These are phyloP conservation scores for Arthrinium puccinioides DNA, from an alignment of 2,329 filamentous ascomycete species.

Conservation along the genomic window DNA sequence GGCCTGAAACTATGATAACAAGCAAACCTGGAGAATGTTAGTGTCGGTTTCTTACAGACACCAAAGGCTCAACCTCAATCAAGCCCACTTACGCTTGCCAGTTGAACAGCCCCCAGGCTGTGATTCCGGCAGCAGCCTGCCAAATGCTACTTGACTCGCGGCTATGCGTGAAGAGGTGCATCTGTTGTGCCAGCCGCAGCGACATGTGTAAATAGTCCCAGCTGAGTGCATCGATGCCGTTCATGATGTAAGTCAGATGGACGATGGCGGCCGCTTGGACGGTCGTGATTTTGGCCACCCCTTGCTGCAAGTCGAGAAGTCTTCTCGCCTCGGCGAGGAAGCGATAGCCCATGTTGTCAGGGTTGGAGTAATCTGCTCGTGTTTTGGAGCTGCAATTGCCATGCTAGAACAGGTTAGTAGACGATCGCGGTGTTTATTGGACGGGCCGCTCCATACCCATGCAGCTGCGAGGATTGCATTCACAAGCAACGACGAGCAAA, in stretches of 20 bases:
- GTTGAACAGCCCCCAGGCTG: conserved; percentile 28
- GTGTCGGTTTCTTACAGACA: background rate
- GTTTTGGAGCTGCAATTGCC: conserved; percentile 17
- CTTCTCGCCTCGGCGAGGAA: conserved; percentile 31
- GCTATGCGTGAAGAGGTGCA: conserved; percentile 14
- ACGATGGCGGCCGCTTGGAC: conserved; percentile 27
- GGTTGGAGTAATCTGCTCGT: conserved; percentile 29
- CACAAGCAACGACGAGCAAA: conserved; percentile 8
- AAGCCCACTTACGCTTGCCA: conserved; percentile 20
- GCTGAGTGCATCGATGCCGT: conserved; percentile 17
- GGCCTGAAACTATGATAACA: conserved; percentile 15
- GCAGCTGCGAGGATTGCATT: conserved; percentile 17
- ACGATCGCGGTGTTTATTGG: background rate
- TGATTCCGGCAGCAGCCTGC: conserved; percentile 16
- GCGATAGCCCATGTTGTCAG: conserved; percentile 23
- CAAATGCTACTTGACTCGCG: conserved; percentile 7
- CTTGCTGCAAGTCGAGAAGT: conserved; percentile 27
- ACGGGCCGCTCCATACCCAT: conserved; percentile 14
- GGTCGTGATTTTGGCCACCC: conserved; percentile 19
- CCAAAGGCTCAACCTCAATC: too few relatives aligned
- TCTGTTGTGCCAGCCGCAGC: conserved; percentile 13
- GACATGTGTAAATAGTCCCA: conserved; percentile 12
- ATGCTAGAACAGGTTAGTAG: conserved; percentile 15
- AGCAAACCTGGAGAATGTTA: conserved; percentile 9
- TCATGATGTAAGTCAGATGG: conserved; percentile 19